A percentile compares a stretch with the other conserved stretches of the same genome.
Conservation (phyloP, 2,329 filamentous ascomycete genomes). For the Myriangium duriaei region DNA sequence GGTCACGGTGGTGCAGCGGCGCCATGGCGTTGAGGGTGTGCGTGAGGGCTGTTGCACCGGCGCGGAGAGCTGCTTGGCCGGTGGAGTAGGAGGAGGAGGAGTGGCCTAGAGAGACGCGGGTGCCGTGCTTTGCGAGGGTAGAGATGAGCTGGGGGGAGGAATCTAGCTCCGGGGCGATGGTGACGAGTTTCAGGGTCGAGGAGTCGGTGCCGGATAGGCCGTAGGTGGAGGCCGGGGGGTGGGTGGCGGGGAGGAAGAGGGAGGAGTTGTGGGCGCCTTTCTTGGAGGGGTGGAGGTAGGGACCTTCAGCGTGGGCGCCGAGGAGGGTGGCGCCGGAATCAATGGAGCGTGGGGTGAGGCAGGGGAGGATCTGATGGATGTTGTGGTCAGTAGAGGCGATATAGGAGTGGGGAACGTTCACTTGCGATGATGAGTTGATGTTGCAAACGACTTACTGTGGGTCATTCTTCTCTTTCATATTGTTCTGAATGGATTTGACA, state of each 20-base stretch:
- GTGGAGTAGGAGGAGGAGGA: constrained; percentile 36
- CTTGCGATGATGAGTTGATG: background rate
- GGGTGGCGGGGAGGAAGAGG: constrained; percentile 28
- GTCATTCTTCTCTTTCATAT: no score
- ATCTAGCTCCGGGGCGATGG: constrained; percentile 41
- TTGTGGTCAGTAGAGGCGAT: background rate
- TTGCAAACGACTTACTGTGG: no score
- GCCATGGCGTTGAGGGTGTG: constrained; percentile 46
- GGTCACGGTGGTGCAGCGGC: constrained; percentile 37
- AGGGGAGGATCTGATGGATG: constrained; percentile 34
- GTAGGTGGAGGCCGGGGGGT: constrained; percentile 30
- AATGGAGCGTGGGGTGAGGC: constrained; percentile 31
- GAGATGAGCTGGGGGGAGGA: constrained; percentile 30
- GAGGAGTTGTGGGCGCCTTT: constrained; percentile 41
- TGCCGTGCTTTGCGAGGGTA: constrained; percentile 28
- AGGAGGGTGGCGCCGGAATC: constrained; percentile 36
- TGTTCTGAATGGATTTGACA: no score
- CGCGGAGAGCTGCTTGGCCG: constrained; percentile 32
- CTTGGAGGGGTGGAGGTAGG: constrained; percentile 41
- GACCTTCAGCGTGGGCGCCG: constrained; percentile 45
- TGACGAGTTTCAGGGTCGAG: constrained; percentile 36
- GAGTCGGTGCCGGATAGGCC: constrained; percentile 29
- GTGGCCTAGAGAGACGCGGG: constrained; percentile 39
- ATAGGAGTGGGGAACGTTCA: background rate
- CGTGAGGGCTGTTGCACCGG: constrained; percentile 40